Conservation (phyloP, 2,329 filamentous ascomycete genomes). For the Samsoniella hepiali region DNA sequence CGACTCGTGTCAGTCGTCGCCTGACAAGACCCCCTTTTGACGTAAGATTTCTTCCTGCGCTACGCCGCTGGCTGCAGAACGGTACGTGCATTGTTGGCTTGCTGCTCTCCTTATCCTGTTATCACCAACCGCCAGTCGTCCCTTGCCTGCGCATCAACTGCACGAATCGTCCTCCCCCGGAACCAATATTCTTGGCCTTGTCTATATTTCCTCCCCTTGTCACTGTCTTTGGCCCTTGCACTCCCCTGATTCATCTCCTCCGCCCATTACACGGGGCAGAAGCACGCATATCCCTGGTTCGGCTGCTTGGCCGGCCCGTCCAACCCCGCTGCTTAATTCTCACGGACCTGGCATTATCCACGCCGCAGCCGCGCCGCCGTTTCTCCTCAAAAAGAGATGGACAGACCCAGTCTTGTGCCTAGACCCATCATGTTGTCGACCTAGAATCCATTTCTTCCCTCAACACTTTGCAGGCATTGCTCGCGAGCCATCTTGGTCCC, state of each 20-base stretch:
- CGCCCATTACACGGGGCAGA: not conserved
- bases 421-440: slow-evolving; percentile 14
- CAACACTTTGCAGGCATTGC: slow-evolving; percentile 4
- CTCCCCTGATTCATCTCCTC: slow-evolving; percentile 6
- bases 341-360: slow-evolving; percentile 16
- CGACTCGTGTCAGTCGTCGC: slow-evolving; percentile 8
- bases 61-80: slow-evolving; percentile 2
- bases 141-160: not conserved
- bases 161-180: not conserved
- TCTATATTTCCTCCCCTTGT: slow-evolving; percentile 4
- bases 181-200: slow-evolving; percentile 1
- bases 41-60: not conserved
- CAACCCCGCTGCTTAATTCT: slow-evolving; percentile 18
- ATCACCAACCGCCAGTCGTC: slow-evolving; percentile 1
- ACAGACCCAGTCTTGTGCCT: slow-evolving; percentile 15
- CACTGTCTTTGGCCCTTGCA: not conserved
- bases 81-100: slow-evolving; percentile 16
- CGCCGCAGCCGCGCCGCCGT: slow-evolving; percentile 15
- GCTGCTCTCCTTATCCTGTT: not conserved
- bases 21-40: not conserved
- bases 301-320: slow-evolving; percentile 13
- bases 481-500: slow-evolving; percentile 5
- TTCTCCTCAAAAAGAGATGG: slow-evolving; percentile 13
- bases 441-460: slow-evolving; percentile 2
- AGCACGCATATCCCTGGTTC: slow-evolving; percentile 9